Evolutionary conservation across 2,329 filamentous ascomycete species (phyloP), one percentile per base, ranked within the genome.

Genomic region (Neofusicoccum parvum): DNA sequence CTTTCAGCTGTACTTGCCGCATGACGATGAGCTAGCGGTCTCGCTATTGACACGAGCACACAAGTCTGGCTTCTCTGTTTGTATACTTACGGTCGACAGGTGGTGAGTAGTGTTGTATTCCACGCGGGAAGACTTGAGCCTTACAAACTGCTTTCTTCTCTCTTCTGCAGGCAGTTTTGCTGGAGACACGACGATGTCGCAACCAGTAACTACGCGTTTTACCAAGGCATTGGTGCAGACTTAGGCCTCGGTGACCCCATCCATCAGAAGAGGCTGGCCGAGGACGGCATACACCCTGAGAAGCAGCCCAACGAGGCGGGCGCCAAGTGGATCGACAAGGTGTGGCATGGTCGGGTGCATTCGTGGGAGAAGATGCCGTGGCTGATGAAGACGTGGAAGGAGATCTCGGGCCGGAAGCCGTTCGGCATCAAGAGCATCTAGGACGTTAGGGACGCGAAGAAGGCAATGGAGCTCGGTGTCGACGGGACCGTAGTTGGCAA

Each of bases 371-470:
- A 90, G 72, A 80, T 91, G 1, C 78, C 82, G 4, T 92, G 89
- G 88, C 72, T 91, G 51, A 86, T 87, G 66, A 78, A 85, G 71
- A 80, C 83, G 23, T 85, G 88, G 79, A 82, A 80, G 73, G 77
- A 80, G 65, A 83, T 86, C 37, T 82, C 76, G 1, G 83, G 83
- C 0, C 80, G 87, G 7, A 82, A 83, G 79, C 87, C 71, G 69
- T 92, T 80, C 78, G 88, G 68, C 56, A 75, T 92, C 32, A 92
- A 92, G 75, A 90, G 90, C 0, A 85, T 92, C n/a, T 88, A 92
- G 78, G 86, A 84, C 14, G 84, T 86, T 0, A 80, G 81, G 46
- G 90, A 92, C 74, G 89, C 89, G 14, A 79, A 82, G 62, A 82
- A 80, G 69, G 87, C 87, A 2, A 81, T 88, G 41, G 82, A 89